Evolutionary conservation across 2,329 filamentous ascomycete species (phyloP), one percentile per base, ranked within the genome.

Genomic region (Xylariaceae sp.): DNA sequence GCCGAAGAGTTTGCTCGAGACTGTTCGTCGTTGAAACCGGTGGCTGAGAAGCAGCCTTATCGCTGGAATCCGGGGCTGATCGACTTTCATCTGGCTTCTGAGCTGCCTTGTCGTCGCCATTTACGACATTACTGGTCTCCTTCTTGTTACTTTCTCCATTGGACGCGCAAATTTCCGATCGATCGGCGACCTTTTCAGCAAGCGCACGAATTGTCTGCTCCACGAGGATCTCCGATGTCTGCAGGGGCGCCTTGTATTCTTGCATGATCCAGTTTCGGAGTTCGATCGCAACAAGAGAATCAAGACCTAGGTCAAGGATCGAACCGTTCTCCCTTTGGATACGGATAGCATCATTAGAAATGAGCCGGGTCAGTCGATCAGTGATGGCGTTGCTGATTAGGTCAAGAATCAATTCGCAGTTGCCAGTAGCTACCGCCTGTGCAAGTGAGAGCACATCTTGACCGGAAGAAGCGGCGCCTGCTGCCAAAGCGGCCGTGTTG

Each of bases 201-300:
- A 65, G 39, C 11, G 34, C 15, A 15, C 48, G 49, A 1, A 64
- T 45, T 1, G 59, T 57, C 55, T 64, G 62, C 10, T 62, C 51
- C 4, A 51, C 17, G 15, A 58, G 15, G 2, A 56, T 45, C 42
- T 57, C 61, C 17, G 56, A 63, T 7, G 58, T 55, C 35, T 63
- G 58, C 51, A 58, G 51, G 0, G 52, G 44, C 11, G 52, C 60
- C n/a, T 54, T 39, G 44, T 60, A 62, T 49, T 62, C 51, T 37
- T 55, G 55, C 51, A 51, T 51, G n/a, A 58, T 30, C 61, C 61
- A 62, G 39, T 62, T 62, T 6, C 61, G 58, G 9, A 58, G 50
- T 50, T 62, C 61, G 5, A 60, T 54, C 4, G 55, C 58, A 4
- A 62, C 54, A 3, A 60, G 61, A 2, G 58, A 60, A 34, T 60